A percentile compares a stretch with the other conserved stretches of the same genome.
phyloP scores from a whole-genome alignment of 192 early-diverging fungal species.

The Entomortierella lignicola region DNA sequence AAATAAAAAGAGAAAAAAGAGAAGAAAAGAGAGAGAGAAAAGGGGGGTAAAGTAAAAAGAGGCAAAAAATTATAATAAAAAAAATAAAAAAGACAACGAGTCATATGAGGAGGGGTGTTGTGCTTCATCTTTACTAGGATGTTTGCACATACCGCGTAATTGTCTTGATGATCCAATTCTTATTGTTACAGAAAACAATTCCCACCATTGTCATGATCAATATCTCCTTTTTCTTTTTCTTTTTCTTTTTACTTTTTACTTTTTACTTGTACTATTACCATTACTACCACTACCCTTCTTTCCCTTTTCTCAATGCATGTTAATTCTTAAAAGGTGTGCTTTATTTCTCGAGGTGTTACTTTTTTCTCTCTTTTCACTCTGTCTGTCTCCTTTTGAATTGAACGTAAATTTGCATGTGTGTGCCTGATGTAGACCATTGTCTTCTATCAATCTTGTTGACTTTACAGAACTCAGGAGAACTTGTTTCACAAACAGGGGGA shows the following conservation, averaged over 20 bases:
- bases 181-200: too few relatives aligned
- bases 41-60: neutral
- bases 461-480: slow-evolving; percentile 15
- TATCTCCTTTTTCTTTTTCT: too few relatives aligned
- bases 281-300: too few relatives aligned
- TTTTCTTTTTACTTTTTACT: too few relatives aligned
- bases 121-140: too few relatives aligned
- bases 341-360: neutral
- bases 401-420: slow-evolving; percentile 22
- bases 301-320: too few relatives aligned
- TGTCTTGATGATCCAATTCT: too few relatives aligned
- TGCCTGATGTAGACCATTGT: too few relatives aligned
- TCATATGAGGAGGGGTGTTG: neutral
- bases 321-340: too few relatives aligned
- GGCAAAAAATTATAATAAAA: slow-evolving; percentile 1
- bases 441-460: neutral
- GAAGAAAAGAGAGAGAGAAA: neutral
- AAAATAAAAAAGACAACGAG: neutral
- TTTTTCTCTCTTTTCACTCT: neutral
- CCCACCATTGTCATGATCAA: too few relatives aligned
- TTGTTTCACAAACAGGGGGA: slow-evolving; percentile 43
- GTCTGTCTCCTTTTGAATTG: neutral
- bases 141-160: too few relatives aligned
- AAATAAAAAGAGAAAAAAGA: neutral
- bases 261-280: too few relatives aligned